Evolutionary conservation across 352 stramenopile genomes (phyloP), one percentile per base, ranked within the genome.

Genomic region (Phytophthora crassamura): DNA sequence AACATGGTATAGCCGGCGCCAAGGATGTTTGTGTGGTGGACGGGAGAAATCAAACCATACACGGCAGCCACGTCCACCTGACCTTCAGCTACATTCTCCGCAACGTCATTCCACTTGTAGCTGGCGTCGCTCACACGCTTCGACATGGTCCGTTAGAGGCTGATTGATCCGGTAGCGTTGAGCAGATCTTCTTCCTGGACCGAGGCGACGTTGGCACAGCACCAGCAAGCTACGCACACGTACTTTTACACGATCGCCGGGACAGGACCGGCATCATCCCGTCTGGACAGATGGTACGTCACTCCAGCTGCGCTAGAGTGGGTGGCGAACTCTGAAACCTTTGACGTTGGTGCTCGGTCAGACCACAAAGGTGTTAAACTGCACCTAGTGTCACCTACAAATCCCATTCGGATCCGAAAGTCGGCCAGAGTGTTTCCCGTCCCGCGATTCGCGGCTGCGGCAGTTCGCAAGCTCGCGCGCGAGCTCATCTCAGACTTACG

Each of bases 251-350:
- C 5, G 6, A n/a, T 42, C 1, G 5, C 3, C 7, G 47, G 2
- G 7, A 7, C 30, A 18, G n/a, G 32, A 8, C 15, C 8, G 6
- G 30, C 30, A 12, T 43, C 33, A 18, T 54, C 32, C 4, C 4
- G 47, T 5, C 33, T 54, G 5, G 47, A 54, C 16, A 42, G 47
- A 15, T 54, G 33, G 32, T 54, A 54, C 12, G 33, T 43, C 7
- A 35, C 18, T n/a, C n/a, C n/a, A n/a, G n/a, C n/a, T 33, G 18
- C 20, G 20, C 22, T 49, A 7, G 20, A 14, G 7, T 49, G 42
- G 42, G 42, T 34, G 10, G 16, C 42, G 7, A 3, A 34, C 3
- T 7, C 7, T 5, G 18, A n/a, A n/a, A n/a, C n/a, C n/a, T n/a
- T n/a, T n/a, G n/a, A n/a, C n/a, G n/a, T n/a, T n/a, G n/a, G n/a